Evolutionary conservation across 306 rosid species (phyloP).

Genomic region (Vicia sativa): DNA sequence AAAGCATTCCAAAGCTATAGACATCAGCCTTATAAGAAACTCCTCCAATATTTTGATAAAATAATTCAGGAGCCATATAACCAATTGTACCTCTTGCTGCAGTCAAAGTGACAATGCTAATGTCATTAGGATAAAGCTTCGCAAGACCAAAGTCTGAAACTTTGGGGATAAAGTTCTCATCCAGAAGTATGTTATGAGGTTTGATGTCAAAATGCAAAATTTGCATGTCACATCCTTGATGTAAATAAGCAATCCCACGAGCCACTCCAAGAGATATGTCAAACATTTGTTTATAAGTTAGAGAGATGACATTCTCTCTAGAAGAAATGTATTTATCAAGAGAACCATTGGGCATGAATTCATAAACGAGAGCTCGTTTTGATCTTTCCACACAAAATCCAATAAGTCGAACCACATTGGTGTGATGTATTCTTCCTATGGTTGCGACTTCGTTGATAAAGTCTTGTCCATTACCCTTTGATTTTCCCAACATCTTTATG

Average conservation of each 20-base stretch:
- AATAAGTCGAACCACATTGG: not conserved
- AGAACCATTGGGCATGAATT: not conserved
- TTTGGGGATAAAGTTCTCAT: slow-evolving; percentile 21
- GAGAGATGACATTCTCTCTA: not conserved
- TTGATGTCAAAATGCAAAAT: slow-evolving; percentile 35
- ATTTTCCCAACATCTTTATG: not conserved
- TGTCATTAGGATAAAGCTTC: not conserved
- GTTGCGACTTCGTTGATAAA: slow-evolving; percentile 9
- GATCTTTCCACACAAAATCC: not conserved
- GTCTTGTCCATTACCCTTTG: not conserved
- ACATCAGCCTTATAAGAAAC: slow-evolving; percentile 8
- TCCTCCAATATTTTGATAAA: slow-evolving; percentile 13
- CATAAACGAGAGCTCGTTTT: not conserved
- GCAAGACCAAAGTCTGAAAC: slow-evolving; percentile 38
- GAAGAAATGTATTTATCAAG: not conserved
- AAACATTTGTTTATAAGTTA: not conserved
- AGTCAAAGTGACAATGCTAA: not conserved
- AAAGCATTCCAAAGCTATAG: slow-evolving; percentile 27
- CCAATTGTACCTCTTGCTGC: too few species aligned
- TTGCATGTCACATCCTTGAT: slow-evolving; percentile 34
- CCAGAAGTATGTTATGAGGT: not conserved
- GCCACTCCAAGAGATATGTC: slow-evolving; percentile 36
- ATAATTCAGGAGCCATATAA: too few species aligned
- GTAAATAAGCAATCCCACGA: slow-evolving; percentile 23
- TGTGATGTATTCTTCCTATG: not conserved